phyloP scores from a whole-genome alignment of 2,329 filamentous ascomycete genomes.

The Westerdykella ornata region DNA sequence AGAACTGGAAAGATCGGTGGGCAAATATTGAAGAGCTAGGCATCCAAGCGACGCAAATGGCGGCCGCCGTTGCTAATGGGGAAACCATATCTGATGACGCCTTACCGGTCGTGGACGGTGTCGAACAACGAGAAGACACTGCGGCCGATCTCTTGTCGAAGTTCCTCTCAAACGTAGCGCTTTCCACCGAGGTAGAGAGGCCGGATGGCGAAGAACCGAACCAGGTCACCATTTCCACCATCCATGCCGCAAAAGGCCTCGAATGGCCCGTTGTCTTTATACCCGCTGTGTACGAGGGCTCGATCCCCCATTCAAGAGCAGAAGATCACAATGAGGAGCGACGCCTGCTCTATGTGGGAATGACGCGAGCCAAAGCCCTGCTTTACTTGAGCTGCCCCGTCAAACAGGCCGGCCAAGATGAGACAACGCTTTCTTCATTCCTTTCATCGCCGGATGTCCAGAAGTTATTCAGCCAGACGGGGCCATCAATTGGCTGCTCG shows the following conservation, averaged over 20 bases:
- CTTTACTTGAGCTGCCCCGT: conserved; percentile 78
- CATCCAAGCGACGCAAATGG: conserved; percentile 67
- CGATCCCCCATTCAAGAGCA: conserved; percentile 79
- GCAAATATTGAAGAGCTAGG: conserved; percentile 87
- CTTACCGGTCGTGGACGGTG: conserved; percentile 61
- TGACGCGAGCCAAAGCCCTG: conserved; percentile 84
- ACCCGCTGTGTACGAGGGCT: conserved; percentile 81
- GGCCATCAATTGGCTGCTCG: conserved; percentile 60
- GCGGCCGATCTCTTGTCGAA: conserved; percentile 61
- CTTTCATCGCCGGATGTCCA: conserved; percentile 52
- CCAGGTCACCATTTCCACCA: conserved; percentile 85
- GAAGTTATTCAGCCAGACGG: conserved; percentile 52
- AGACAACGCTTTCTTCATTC: conserved; percentile 66
- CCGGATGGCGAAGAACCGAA: conserved; percentile 51
- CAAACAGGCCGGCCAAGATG: conserved; percentile 56
- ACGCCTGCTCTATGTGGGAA: conserved; percentile 85
- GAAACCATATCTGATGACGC: conserved; percentile 42
- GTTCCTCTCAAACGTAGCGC: conserved; percentile 82
- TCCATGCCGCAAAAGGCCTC: conserved; percentile 90
- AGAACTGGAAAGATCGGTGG: conserved; percentile 64
- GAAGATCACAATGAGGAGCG: conserved; percentile 86
- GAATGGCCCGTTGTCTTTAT: conserved; percentile 97
- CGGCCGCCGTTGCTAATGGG: conserved; percentile 40
- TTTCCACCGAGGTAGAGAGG: conserved; percentile 72
- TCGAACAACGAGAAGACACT: conserved; percentile 54